Base-by-base conservation (phyloP, 208 protist genomes). In the Jaenimonas drosophilae region DNA sequence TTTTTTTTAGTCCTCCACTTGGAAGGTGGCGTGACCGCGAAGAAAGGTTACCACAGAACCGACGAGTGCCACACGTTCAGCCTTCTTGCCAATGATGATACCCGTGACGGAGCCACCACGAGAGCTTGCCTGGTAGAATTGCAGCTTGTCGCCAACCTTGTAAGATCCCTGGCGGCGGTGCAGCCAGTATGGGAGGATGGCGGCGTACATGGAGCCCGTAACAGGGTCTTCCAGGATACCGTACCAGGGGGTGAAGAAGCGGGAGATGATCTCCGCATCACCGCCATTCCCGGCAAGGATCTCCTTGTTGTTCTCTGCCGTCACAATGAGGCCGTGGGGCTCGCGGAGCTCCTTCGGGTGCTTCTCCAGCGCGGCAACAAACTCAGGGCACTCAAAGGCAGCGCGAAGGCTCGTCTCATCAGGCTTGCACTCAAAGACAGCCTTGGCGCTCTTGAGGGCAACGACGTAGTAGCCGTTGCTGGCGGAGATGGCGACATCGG, bases 141-240 rank as follows among this genome's bases (percentile, higher is more conserved):
- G 37, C 24, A 79, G 43, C 24, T 53, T 62, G 33, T 85, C 76
- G 24, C 70, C 76, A 0, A 79, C 76, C 28, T 59, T 65, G 51
- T 62, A 74, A 7, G 55, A 54, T 3, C 63, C 60, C 54, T 71
- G 58, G 7, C 43, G 41, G 20, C 49, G 29, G 30, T 62, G 69
- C 48, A 85, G 59, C 76, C 70, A 81, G 59, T 81, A 81, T 0
- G 70, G 70, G 17, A 59, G 45, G 31, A 86, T 39, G 11, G 49
- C 32, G 23, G 55, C 68, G 56, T 72, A 44, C 48, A 63, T 41
- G 24, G 64, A 63, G 42, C 75, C 72, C 5, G 80, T 76, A 17
- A 89, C 80, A 16, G 71, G 62, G 49, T 89, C 80, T 63, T 89
- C 80, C 0, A 34, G 40, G 11, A 83, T 45, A 40, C 80, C 75